Conservation (phyloP, 2,329 filamentous ascomycete species). For the Neonectria neomacrospora region DNA sequence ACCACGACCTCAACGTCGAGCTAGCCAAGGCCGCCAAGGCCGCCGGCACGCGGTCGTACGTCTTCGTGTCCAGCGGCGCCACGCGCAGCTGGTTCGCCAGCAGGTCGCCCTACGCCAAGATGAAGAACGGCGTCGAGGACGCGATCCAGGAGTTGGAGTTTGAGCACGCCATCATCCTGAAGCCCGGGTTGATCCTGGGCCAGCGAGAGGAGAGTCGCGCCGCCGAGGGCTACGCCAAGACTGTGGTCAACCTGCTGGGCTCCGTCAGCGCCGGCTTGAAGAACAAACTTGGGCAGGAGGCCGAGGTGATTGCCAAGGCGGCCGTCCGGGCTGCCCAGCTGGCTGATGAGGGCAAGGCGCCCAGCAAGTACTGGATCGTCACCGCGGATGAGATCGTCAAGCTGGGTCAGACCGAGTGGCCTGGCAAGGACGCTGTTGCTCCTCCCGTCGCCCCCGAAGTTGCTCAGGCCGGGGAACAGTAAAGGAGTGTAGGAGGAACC, state of each 20-base stretch:
- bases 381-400: conserved; percentile 71
- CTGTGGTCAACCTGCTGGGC: conserved; percentile 66
- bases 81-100: conserved; percentile 54
- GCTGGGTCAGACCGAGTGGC: conserved; percentile 71
- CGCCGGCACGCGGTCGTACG: conserved; percentile 77
- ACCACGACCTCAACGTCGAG: conserved; percentile 86
- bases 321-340: conserved; percentile 70
- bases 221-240: conserved; percentile 66
- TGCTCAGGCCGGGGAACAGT: conserved; percentile 15
- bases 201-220: conserved; percentile 70
- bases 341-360: conserved; percentile 68
- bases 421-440: conserved; percentile 42
- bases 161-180: conserved; percentile 78
- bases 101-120: conserved; percentile 66
- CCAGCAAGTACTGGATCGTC: conserved; percentile 70
- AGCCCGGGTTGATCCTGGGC: conserved; percentile 82
- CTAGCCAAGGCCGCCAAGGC: conserved; percentile 79
- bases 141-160: conserved; percentile 77
- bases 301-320: conserved; percentile 75
- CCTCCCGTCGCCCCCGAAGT: conserved; percentile 7
- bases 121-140: conserved; percentile 92
- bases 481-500: not conserved
- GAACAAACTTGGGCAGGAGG: conserved; percentile 79
- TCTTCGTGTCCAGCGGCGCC: conserved; percentile 75
- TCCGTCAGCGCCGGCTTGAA: conserved; percentile 64